Percentiles rank a stretch among this genome's conserved stretches.
phyloP scores from a whole-genome alignment of 345 rosid genomes.

The Hibiscus mutabilis region DNA sequence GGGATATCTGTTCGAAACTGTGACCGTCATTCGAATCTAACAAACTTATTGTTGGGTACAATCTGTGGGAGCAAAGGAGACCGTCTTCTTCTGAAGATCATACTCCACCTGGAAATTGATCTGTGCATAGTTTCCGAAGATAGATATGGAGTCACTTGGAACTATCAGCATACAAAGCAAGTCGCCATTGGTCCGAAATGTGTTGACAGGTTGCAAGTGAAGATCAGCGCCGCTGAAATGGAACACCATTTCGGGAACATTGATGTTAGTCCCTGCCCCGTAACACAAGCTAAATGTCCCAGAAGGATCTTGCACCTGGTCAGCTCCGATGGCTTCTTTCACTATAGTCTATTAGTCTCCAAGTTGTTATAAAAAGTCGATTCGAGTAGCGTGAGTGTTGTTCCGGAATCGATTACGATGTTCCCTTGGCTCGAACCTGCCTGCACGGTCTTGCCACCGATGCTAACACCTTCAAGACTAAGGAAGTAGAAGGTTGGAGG shows the following conservation, averaged over 20 bases:
- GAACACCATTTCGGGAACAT: conserved; percentile 1
- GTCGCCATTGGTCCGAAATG: conserved; percentile 11
- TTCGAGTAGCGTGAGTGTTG: not conserved
- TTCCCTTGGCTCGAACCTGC: not conserved
- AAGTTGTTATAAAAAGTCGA: not conserved
- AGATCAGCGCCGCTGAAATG: not conserved
- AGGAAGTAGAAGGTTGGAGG: not conserved
- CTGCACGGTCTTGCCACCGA: not conserved
- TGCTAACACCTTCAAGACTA: not conserved
- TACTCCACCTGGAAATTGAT: conserved; percentile 10
- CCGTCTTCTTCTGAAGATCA: not conserved
- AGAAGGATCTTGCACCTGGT: not conserved
- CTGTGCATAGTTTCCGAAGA: not conserved
- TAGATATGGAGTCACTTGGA: not conserved
- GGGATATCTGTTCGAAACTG: too few species aligned
- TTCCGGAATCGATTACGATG: not conserved
- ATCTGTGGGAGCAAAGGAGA: conserved; percentile 9
- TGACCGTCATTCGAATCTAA: too few species aligned
- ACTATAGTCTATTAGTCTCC: not conserved
- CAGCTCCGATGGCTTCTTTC: not conserved
- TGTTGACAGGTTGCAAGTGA: not conserved
- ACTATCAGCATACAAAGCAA: conserved; percentile 4
- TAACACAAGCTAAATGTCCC: not conserved
- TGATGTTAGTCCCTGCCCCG: not conserved
- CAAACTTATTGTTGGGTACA: conserved; percentile 1